Percentiles rank a stretch among this genome's conserved stretches.
These are phyloP conservation scores for Cardamine chenopodiifolia DNA, from an alignment of 345 rosid genomes.

Conservation along the genomic window DNA sequence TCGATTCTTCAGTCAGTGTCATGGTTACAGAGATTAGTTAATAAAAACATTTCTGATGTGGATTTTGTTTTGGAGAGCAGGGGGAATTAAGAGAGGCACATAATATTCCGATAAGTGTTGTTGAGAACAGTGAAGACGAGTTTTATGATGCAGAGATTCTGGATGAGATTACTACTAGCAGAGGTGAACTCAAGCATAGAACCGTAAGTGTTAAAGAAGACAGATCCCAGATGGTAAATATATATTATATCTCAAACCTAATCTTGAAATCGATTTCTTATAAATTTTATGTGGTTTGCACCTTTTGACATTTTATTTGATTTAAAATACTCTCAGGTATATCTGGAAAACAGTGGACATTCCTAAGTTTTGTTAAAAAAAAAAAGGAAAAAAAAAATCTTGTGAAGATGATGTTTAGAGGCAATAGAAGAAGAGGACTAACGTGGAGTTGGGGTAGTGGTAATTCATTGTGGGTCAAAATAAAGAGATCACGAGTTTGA, in stretches of 20 bases:
- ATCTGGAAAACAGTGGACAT: conserved; percentile 37
- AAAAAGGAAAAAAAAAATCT: background rate
- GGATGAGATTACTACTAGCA: conserved; percentile 75
- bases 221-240: conserved; percentile 39
- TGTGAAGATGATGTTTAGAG: conserved; percentile 12
- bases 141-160: conserved; percentile 72
- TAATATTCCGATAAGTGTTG: conserved; percentile 23
- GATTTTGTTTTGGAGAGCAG: conserved; percentile 5
- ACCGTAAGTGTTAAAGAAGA: conserved; percentile 61
- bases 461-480: too few species aligned
- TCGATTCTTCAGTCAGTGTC: background rate
- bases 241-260: background rate
- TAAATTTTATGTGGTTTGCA: background rate
- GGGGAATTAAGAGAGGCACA: conserved; percentile 49
- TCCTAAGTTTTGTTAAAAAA: conserved; percentile 20
- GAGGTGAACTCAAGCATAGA: conserved; percentile 80
- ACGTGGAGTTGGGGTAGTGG: too few species aligned
- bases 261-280: background rate
- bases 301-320: background rate
- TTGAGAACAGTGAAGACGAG: conserved; percentile 51
- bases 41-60: background rate
- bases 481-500: too few species aligned
- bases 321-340: conserved; percentile 34
- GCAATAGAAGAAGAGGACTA: conserved; percentile 22
- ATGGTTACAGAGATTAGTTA: background rate